These are phyloP conservation scores for Fraxinus platypoda DNA, from an alignment of 305 asterid species.

Conservation along the genomic window DNA sequence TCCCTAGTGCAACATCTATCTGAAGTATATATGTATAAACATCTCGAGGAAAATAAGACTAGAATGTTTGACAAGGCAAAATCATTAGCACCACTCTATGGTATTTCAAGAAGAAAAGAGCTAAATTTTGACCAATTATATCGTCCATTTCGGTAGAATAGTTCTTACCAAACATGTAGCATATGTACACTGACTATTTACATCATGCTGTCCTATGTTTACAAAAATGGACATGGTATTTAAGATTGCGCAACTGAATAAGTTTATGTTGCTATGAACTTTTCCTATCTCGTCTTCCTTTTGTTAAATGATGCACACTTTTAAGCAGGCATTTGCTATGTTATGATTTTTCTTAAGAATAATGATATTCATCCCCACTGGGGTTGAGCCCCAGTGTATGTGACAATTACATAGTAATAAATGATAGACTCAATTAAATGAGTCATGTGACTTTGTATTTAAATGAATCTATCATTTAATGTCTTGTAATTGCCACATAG, in stretches of 20 bases:
- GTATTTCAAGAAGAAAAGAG: background rate
- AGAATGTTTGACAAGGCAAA: background rate
- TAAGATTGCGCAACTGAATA: conserved; percentile 18
- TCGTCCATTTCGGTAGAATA: background rate
- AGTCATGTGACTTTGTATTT: too few species aligned
- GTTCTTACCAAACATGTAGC: background rate
- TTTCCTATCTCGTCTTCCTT: background rate
- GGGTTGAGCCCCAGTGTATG: too few species aligned
- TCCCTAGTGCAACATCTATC: background rate
- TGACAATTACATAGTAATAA: too few species aligned
- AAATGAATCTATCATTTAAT: too few species aligned
- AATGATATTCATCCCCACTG: too few species aligned
- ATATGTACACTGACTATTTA: conserved; percentile 43
- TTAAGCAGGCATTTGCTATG: conserved; percentile 20
- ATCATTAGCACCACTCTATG: background rate
- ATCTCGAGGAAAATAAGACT: background rate
- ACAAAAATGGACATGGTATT: conserved; percentile 34
- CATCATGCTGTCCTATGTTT: conserved; percentile 27
- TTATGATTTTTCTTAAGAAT: conserved; percentile 21
- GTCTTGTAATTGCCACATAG: too few species aligned
- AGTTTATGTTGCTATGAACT: conserved; percentile 26
- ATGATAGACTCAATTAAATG: too few species aligned
- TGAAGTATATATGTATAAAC: background rate
- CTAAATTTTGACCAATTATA: background rate
- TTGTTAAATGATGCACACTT: conserved; percentile 36